A percentile compares a stretch with the other conserved stretches of the same genome.
Evolutionary conservation across 2,329 filamentous ascomycete species (phyloP).

Genomic region (Diplodia scrobiculata): DNA sequence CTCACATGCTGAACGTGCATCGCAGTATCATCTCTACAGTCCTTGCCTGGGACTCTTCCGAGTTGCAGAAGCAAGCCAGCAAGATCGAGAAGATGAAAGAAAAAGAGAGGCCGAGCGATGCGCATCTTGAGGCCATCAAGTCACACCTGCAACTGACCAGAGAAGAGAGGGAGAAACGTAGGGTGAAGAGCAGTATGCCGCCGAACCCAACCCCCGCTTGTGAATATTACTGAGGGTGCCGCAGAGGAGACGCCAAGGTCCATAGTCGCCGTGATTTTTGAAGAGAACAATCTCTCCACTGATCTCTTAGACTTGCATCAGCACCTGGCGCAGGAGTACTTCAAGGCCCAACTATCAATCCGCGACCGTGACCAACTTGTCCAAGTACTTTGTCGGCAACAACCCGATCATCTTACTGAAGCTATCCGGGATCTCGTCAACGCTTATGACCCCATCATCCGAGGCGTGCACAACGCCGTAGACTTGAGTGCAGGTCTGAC

Average conservation of each 20-base stretch:
- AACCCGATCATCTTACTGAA: conserved; percentile 72
- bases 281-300: conserved; percentile 50
- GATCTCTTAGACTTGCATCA: conserved; percentile 64
- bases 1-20: background rate
- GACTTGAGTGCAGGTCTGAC: conserved; percentile 70
- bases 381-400: conserved; percentile 65
- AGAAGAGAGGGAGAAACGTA: conserved; percentile 60
- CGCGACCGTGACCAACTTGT: conserved; percentile 73
- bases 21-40: conserved; percentile 71
- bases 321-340: conserved; percentile 66
- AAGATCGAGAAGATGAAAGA: conserved; percentile 61
- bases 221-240: conserved; percentile 27
- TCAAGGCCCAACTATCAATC: conserved; percentile 68
- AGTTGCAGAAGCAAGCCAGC: conserved; percentile 66
- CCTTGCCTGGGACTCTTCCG: conserved; percentile 70
- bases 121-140: conserved; percentile 63
- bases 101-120: conserved; percentile 61
- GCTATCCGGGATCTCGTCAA: conserved; percentile 65
- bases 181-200: conserved; percentile 57
- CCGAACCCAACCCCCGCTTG: conserved; percentile 29
- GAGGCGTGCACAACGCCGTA: conserved; percentile 68
- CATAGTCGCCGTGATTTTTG: conserved; percentile 68
- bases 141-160: conserved; percentile 58
- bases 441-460: conserved; percentile 74
- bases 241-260: conserved; percentile 54